phyloP scores from a whole-genome alignment of 139 green algal genomes.

The Zygnema circumcarinatum region DNA sequence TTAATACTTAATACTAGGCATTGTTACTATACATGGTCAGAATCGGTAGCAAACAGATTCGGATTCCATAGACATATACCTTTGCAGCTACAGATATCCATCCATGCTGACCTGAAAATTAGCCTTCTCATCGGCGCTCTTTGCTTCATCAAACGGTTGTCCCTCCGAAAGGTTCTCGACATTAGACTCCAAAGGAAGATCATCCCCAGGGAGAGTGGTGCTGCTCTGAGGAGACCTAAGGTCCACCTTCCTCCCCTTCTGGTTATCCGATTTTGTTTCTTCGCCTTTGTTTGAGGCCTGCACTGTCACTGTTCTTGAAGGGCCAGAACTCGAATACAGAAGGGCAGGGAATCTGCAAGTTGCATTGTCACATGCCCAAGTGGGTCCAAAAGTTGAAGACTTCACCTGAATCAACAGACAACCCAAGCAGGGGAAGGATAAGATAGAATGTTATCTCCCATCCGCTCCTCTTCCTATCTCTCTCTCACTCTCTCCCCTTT shows the following conservation, averaged over 20 bases:
- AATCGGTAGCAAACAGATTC: too few relatives aligned
- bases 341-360: not conserved
- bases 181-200: too few relatives aligned
- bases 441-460: slow-evolving; percentile 4
- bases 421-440: not conserved
- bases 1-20: not conserved
- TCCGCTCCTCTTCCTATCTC: too few relatives aligned
- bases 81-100: too few relatives aligned
- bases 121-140: not conserved
- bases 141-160: not conserved
- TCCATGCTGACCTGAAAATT: not conserved
- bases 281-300: not conserved
- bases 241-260: not conserved
- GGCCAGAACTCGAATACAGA: not conserved
- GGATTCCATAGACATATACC: too few relatives aligned
- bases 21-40: not conserved
- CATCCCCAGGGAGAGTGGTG: too few relatives aligned
- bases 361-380: not conserved
- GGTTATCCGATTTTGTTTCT: not conserved
- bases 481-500: not conserved
- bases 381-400: not conserved
- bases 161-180: not conserved
- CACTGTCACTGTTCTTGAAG: not conserved
- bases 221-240: too few relatives aligned
- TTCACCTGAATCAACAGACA: not conserved